Base-by-base conservation (phyloP, 2,329 filamentous ascomycete genomes). In the Fusarium coffeatum region DNA sequence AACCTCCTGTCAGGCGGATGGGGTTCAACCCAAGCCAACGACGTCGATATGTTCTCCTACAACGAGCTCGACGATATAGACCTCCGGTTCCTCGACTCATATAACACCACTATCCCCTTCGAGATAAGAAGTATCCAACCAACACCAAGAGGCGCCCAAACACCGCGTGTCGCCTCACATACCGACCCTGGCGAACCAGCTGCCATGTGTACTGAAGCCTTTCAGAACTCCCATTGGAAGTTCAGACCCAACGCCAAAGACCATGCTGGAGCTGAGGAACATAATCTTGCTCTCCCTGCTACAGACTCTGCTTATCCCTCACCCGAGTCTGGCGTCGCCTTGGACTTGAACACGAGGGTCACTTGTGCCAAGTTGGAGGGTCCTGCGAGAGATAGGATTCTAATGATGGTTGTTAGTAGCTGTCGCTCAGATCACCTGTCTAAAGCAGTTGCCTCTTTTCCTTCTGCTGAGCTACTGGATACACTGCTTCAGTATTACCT, bases 401-500 rank as follows among this genome's bases (percentile, higher is more conserved):
- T 79, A 12, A 73, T 74, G 20, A 71, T 76, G 40, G 71, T 78
- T 1, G 76, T 78, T 10, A 69, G 72, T 6, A 74, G 74, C 8
- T 78, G 75, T n/a, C 68, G 66, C 0, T 65, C 72, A 1, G 76
- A 77, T 20, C 72, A 75, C 9, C 23, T 73, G 0, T 67, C 75
- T 0, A 72, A 72, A 25, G 73, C 72, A 1, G 78, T 81, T 18
- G 77, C 79, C 7, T 81, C 79, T 0, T 83, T 83, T 13, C 82
- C 82, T 0, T 79, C 78, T 1, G 77, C 78, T 0, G 79, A 83
- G 32, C 59, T 83, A 2, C 62, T 83, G 8, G 79, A 82, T 42
- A 77, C 76, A 0, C 66, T 83, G 0, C 74, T 83, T 1, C 80
- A 82, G 50, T 78, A 76, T n/a, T 82, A 77, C 34, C 71, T 82